These are phyloP conservation scores for Lagenidium sp. DNA, from an alignment of 352 stramenopile species.

Conservation along the genomic window DNA sequence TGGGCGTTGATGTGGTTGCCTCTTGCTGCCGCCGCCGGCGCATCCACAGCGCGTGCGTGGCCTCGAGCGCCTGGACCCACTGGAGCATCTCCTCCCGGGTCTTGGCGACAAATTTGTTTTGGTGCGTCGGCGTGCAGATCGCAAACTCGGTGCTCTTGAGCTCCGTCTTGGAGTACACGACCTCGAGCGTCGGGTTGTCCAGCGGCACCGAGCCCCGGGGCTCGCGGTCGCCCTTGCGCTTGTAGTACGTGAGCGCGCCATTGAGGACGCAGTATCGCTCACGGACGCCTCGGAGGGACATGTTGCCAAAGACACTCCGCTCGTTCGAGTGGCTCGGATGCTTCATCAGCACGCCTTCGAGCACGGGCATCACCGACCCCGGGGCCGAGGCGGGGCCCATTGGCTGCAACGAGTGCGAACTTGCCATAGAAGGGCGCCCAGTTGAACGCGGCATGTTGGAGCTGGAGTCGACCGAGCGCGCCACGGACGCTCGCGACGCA, in stretches of 20 bases:
- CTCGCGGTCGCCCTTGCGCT: constrained; percentile 68
- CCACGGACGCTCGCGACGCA: constrained; percentile 39
- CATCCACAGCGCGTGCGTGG: constrained; percentile 44
- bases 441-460: constrained; percentile 14
- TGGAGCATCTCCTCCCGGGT: constrained; percentile 55
- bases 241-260: constrained; percentile 70
- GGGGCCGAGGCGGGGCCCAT: too few relatives aligned
- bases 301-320: constrained; percentile 66
- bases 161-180: constrained; percentile 59
- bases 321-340: constrained; percentile 75
- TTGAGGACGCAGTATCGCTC: constrained; percentile 73
- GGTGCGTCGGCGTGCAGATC: constrained; percentile 61
- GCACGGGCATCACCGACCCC: too few relatives aligned
- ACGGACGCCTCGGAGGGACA: constrained; percentile 62
- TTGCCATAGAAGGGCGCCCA: too few relatives aligned
- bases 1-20: too few relatives aligned
- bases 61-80: constrained; percentile 56
- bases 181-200: constrained; percentile 54
- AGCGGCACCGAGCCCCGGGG: constrained; percentile 57
- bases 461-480: constrained; percentile 35
- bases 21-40: constrained; percentile 17
- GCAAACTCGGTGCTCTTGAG: constrained; percentile 70
- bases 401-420: too few relatives aligned
- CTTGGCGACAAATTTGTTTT: constrained; percentile 70
- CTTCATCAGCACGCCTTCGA: constrained; percentile 58